Percentiles rank a stretch among this genome's conserved stretches.
Evolutionary conservation across 768 basidiomycete genomes (phyloP).

Genomic region (Tephrocybe sp.): DNA sequence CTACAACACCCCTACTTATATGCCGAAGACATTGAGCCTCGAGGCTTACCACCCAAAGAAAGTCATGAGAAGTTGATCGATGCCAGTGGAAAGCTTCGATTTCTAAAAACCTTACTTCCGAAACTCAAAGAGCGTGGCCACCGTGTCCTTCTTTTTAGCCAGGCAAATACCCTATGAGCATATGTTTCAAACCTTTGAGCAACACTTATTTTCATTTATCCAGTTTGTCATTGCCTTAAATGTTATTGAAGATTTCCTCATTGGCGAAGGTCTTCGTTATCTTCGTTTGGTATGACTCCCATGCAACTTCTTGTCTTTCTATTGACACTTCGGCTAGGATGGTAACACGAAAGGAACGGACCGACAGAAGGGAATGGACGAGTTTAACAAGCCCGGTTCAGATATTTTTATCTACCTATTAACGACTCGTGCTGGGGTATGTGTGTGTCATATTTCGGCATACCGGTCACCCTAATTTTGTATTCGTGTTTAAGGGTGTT

Average conservation of each 20-base stretch:
- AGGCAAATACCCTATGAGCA: conserved; percentile 46
- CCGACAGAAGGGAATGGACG: conserved; percentile 95
- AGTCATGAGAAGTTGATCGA: conserved; percentile 79
- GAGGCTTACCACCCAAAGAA: conserved; percentile 50
- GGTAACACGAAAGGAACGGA: conserved; percentile 81
- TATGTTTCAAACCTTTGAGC: background rate
- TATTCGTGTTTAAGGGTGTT: conserved; percentile 52
- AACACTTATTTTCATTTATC: conserved; percentile 1
- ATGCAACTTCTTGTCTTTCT: background rate
- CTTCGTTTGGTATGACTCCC: conserved; percentile 61
- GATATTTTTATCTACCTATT: conserved; percentile 90
- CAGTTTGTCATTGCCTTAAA: conserved; percentile 88
- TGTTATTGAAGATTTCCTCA: conserved; percentile 84
- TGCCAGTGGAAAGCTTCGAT: conserved; percentile 80
- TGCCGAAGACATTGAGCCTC: conserved; percentile 75
- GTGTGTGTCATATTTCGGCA: conserved; percentile 11
- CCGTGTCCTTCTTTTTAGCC: conserved; percentile 88
- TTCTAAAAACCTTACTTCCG: conserved; percentile 75
- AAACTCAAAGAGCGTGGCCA: conserved; percentile 84
- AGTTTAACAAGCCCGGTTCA: conserved; percentile 85
- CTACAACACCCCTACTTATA: conserved; percentile 91
- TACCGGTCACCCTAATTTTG: background rate
- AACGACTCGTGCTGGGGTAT: conserved; percentile 83
- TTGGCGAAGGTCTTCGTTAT: conserved; percentile 76
- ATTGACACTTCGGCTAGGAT: conserved; percentile 50